A percentile compares a stretch with the other conserved stretches of the same genome.
These are phyloP conservation scores for Ambrosiella xylebori DNA, from an alignment of 2,329 filamentous ascomycete species.

Conservation along the genomic window DNA sequence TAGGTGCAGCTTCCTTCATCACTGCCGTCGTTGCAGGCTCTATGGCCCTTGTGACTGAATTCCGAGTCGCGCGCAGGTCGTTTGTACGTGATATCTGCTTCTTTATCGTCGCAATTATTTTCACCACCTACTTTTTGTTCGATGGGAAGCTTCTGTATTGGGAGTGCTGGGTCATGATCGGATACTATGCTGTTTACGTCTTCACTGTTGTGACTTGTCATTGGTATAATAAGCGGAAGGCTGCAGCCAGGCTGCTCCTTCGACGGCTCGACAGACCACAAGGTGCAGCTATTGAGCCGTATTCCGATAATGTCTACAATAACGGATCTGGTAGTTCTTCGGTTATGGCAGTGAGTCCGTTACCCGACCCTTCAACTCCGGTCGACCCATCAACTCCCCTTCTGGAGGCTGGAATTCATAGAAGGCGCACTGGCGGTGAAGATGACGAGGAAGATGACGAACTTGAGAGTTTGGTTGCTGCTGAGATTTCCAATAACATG, in stretches of 20 bases:
- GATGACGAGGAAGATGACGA: constrained; percentile 30
- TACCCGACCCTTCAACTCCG: not conserved
- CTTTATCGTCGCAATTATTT: constrained; percentile 72
- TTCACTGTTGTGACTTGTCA: constrained; percentile 80
- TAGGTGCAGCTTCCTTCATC: constrained; percentile 91
- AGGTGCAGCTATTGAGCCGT: constrained; percentile 27
- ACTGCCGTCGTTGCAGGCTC: constrained; percentile 90
- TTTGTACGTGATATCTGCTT: constrained; percentile 86
- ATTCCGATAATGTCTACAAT: constrained; percentile 35
- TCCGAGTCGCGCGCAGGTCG: constrained; percentile 73
- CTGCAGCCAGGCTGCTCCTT: not conserved
- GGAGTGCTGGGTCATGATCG: constrained; percentile 85
- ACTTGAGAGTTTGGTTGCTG: constrained; percentile 49
- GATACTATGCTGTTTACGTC: constrained; percentile 82
- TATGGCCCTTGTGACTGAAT: constrained; percentile 93
- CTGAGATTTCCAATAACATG: constrained; percentile 88
- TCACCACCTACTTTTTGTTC: constrained; percentile 72
- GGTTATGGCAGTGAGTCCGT: not conserved
- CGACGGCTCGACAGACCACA: constrained; percentile 15
- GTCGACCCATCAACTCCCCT: constrained; percentile 7
- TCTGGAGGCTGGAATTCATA: constrained; percentile 27
- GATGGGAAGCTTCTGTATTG: constrained; percentile 72
- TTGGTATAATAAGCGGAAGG: constrained; percentile 31
- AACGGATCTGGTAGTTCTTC: not conserved
- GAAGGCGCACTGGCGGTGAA: constrained; percentile 19